A percentile compares a stretch with the other conserved stretches of the same genome.
These are phyloP conservation scores for Trypanosoma theileri DNA, from an alignment of 208 protist genomes.

Conservation along the genomic window DNA sequence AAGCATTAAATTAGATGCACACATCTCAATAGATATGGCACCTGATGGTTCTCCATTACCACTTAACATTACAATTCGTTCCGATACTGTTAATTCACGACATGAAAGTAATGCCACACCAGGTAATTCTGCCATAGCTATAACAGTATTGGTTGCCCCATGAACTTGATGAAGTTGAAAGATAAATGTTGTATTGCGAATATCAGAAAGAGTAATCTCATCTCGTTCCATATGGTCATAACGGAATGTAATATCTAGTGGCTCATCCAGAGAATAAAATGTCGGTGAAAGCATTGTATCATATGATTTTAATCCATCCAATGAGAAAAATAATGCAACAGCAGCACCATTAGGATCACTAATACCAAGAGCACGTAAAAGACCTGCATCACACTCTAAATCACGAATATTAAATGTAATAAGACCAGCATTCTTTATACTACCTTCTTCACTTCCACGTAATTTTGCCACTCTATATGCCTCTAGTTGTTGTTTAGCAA, in stretches of 20 bases:
- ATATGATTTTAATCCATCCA: slow-evolving; percentile 72
- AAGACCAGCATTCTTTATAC: slow-evolving; percentile 24
- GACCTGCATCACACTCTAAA: slow-evolving; percentile 37
- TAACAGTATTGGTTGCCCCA: slow-evolving; percentile 36
- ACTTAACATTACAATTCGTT: slow-evolving; percentile 48
- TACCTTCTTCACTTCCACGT: slow-evolving; percentile 8
- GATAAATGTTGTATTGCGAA: slow-evolving; percentile 61
- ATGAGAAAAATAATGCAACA: slow-evolving; percentile 58
- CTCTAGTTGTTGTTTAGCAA: slow-evolving; percentile 86
- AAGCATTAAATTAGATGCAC: slow-evolving; percentile 58
- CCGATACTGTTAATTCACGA: slow-evolving; percentile 46
- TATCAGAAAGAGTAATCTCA: slow-evolving; percentile 46
- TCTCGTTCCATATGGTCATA: slow-evolving; percentile 63
- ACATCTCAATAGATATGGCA: slow-evolving; percentile 49
- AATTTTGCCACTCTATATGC: slow-evolving; percentile 47
- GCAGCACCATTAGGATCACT: slow-evolving; percentile 33
- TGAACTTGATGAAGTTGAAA: slow-evolving; percentile 70
- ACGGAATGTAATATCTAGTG: slow-evolving; percentile 68
- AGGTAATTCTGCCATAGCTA: slow-evolving; percentile 79
- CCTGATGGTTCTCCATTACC: slow-evolving; percentile 48
- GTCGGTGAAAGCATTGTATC: slow-evolving; percentile 81
- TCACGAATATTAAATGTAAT: slow-evolving; percentile 63
- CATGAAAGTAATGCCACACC: slow-evolving; percentile 53
- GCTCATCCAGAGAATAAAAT: slow-evolving; percentile 53
- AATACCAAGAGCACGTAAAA: slow-evolving; percentile 38